phyloP scores from a whole-genome alignment of 1,139 yeast genomes.

The Wickerhamomyces sp. region DNA sequence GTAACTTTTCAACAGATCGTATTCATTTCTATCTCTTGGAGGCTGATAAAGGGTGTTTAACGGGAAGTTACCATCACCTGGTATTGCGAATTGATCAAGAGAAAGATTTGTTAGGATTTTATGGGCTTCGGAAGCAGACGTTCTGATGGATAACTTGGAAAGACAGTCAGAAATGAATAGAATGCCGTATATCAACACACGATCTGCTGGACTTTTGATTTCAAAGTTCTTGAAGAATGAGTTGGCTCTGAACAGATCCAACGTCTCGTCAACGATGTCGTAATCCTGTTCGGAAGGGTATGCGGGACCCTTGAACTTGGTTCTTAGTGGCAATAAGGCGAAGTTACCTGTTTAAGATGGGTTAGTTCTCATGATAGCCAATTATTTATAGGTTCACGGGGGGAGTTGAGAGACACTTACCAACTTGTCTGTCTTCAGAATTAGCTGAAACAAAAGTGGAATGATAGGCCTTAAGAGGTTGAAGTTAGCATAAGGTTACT shows the following conservation, averaged over 20 bases:
- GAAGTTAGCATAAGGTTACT: no score
- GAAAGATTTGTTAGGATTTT: slow-evolving; percentile 77
- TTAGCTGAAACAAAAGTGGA: slow-evolving; percentile 82
- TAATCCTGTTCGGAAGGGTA: slow-evolving; percentile 79
- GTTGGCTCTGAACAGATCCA: slow-evolving; percentile 92
- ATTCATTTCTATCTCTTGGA: slow-evolving; percentile 70
- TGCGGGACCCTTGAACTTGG: slow-evolving; percentile 88
- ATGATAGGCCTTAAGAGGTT: slow-evolving; percentile 61
- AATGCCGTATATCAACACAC: slow-evolving; percentile 95
- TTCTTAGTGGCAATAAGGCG: slow-evolving; percentile 75
- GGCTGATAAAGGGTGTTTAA: slow-evolving; percentile 78
- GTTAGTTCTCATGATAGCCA: neutral
- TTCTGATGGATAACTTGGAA: slow-evolving; percentile 47
- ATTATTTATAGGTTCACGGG: neutral
- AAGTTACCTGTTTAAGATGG: slow-evolving; percentile 55
- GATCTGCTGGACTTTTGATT: slow-evolving; percentile 91
- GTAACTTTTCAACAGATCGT: slow-evolving; percentile 74
- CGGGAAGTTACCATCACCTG: slow-evolving; percentile 95
- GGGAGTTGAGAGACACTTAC: slow-evolving; percentile 17
- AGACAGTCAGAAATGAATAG: slow-evolving; percentile 84
- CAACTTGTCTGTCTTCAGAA: slow-evolving; percentile 42
- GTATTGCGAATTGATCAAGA: slow-evolving; percentile 82
- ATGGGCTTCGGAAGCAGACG: slow-evolving; percentile 59
- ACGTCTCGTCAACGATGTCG: slow-evolving; percentile 86
- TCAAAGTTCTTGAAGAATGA: slow-evolving; percentile 96